Conservation (phyloP, 208 protist species). For the Leishmania tropica region DNA sequence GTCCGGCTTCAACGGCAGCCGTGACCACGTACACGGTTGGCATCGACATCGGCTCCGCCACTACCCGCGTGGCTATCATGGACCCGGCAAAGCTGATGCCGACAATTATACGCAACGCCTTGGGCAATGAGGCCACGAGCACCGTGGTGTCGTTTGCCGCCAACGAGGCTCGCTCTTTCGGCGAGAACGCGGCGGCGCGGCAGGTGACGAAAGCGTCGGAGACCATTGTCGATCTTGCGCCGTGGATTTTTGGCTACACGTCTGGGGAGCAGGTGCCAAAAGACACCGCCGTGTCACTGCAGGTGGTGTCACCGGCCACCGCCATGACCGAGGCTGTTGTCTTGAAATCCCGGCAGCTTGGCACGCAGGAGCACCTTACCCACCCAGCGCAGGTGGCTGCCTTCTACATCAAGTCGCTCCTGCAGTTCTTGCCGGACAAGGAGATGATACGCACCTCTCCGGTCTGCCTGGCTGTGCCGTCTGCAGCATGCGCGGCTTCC, state of each 20-base stretch:
- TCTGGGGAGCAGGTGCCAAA: conserved; percentile 17
- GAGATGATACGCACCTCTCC: conserved; percentile 19
- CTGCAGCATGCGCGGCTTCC: conserved; percentile 20
- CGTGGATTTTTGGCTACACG: conserved; percentile 48
- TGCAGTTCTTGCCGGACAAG: conserved; percentile 40
- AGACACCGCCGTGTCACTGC: conserved; percentile 17
- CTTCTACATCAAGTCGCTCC: conserved; percentile 67
- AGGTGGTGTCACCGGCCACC: conserved; percentile 20
- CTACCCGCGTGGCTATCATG: conserved; percentile 58
- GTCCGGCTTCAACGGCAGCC: conserved; percentile 1
- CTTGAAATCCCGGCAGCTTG: conserved; percentile 17
- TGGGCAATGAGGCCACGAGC: conserved; percentile 71
- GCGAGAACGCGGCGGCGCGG: conserved; percentile 62
- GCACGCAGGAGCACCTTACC: conserved; percentile 24
- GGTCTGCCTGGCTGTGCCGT: conserved; percentile 36
- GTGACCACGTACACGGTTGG: conserved; percentile 38
- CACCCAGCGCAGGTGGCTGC: conserved; percentile 53
- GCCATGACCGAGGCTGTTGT: conserved; percentile 22
- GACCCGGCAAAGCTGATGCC: conserved; percentile 63
- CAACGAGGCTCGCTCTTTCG: conserved; percentile 58
- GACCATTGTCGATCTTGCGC: conserved; percentile 58
- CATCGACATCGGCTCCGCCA: conserved; percentile 64
- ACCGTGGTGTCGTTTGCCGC: conserved; percentile 58
- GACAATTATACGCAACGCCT: conserved; percentile 61
- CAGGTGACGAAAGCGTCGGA: conserved; percentile 60